These are phyloP conservation scores for Phytophthora fragariaefolia DNA, from an alignment of 352 stramenopile species.

Conservation along the genomic window DNA sequence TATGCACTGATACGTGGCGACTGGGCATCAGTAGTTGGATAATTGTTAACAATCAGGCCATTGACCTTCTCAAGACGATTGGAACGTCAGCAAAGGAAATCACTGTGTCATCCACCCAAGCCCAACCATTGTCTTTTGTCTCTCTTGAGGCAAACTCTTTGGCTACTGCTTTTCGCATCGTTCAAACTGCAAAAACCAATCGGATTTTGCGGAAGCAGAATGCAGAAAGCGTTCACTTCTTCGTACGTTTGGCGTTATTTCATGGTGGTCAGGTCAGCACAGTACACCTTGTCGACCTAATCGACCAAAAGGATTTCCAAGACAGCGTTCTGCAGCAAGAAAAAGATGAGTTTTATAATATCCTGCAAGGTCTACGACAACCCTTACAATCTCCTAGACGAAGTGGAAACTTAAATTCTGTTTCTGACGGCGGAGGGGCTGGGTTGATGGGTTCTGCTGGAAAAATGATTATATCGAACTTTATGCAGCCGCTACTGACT, in stretches of 20 bases:
- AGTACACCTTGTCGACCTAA: constrained; percentile 67
- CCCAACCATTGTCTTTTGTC: constrained; percentile 48
- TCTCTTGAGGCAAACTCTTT: constrained; percentile 60
- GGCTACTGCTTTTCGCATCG: constrained; percentile 50
- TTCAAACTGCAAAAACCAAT: constrained; percentile 78
- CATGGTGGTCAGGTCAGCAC: constrained; percentile 66
- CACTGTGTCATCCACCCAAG: background rate
- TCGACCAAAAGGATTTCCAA: constrained; percentile 69
- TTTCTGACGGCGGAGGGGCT: background rate
- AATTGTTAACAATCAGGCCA: constrained; percentile 66
- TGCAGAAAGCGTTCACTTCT: constrained; percentile 70
- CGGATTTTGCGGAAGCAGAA: constrained; percentile 76
- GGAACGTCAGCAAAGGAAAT: background rate
- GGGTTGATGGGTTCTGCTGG: background rate
- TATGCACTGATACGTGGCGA: constrained; percentile 33
- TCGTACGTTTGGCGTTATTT: constrained; percentile 73
- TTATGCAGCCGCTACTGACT: constrained; percentile 66
- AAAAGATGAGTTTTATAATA: constrained; percentile 67
- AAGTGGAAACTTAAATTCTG: constrained; percentile 6
- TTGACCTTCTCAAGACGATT: constrained; percentile 56
- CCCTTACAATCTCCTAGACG: constrained; percentile 17
- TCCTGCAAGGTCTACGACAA: constrained; percentile 56
- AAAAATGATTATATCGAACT: constrained; percentile 60
- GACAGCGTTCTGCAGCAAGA: constrained; percentile 52
- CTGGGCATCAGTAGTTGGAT: constrained; percentile 78